Base-by-base conservation (phyloP, 805 yeast species). In the Isabelozyma gotoi region DNA sequence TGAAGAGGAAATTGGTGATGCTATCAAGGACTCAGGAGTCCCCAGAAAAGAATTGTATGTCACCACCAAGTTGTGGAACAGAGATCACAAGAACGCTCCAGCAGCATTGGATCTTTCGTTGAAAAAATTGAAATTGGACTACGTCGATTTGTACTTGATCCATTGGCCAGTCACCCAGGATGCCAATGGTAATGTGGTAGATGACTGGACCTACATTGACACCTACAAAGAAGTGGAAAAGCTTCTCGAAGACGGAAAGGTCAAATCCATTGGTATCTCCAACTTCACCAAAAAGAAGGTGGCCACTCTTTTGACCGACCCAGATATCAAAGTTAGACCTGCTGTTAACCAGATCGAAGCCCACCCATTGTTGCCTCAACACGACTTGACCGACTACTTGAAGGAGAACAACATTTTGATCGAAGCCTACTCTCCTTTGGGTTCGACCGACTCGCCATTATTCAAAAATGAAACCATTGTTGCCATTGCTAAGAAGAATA, bases 131-230 rank as follows among this genome's bases (percentile, higher is more conserved):
- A 81, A 81, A 0, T 56, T 85, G 53, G 90, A 83, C 41, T 86
- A 86, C 56, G 82, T 86, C 38, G 94, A 86, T 59, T 65, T 86
- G 45, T 80, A 81, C 59, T 71, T 86, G 57, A 74, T 85, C 61
- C 94, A 86, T 64, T 87, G 92, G 92, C 95, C 95, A 4, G 19
- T 43, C 7, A 14, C 46, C 10, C 57, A 77, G 45, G 73, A 67
- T 38, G 55, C 66, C 11, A 41, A 39, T 6, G 44, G 43, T n/a
- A 60, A 62, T 1, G 19, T 36, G 5, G 38, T 29, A n/a, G 36
- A 36, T 34, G 44, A 41, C 5, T 44, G 62, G 56, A 39, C 36
- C 43, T 56, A 43, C 40, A 49, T 57, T 11, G 56, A 55, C 43
- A 59, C 64, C 7, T 62, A 57, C 81, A 77, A 73, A 50, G 65